Evolutionary conservation across 1,284 basidiomycete genomes (phyloP), one percentile per base, ranked within the genome.

Genomic region (Cutaneotrichosporon cutaneum): DNA sequence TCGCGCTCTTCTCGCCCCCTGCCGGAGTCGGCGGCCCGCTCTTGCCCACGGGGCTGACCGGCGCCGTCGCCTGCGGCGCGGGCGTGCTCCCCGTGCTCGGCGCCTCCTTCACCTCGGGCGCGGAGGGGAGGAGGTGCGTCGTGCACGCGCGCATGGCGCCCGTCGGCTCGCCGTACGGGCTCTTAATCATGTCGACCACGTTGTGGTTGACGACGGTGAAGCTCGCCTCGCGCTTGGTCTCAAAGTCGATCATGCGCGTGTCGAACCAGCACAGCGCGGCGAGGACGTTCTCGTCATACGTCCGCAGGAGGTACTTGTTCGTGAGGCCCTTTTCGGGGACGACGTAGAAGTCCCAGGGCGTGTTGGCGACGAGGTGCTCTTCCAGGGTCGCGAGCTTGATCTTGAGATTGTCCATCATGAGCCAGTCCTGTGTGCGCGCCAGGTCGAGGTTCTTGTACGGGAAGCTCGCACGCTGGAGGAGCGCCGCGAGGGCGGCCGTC

Each of bases 231-330:
- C 85, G 82, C 77, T 95, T 94, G 68, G 83, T 83, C 36, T 92
- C 88, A 73, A 94, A 94, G 68, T 95, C 90, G 64, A 97, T 88
- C 39, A 96, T 87, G 24, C 90, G 86, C 16, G 95, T 93, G 68
- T 95, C 92, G 69, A 99, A 99, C 50, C 97, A 83, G 71, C 89
- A 88, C 92, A 97, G 92, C 1, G 95, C 92, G 0, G 94, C 93
- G 39, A 99, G 82, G 61, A 98, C 94, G 60, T 92, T 88, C 81
- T 99, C 96, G 75, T 99, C 96, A 74, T 98, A 99, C 5, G 90
- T 89, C 32, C 93, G 86, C 59, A 98, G 82, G 26, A 87, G 87
- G 77, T 94, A 99, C 78, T 97, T 97, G 72, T 89, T 85, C 3
- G 93, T 90, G 18, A 87, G 81, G 62, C 86, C 83, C 24, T 54